These are phyloP conservation scores for Begonia fuchsioides DNA, from an alignment of 306 rosid genomes.

Conservation along the genomic window DNA sequence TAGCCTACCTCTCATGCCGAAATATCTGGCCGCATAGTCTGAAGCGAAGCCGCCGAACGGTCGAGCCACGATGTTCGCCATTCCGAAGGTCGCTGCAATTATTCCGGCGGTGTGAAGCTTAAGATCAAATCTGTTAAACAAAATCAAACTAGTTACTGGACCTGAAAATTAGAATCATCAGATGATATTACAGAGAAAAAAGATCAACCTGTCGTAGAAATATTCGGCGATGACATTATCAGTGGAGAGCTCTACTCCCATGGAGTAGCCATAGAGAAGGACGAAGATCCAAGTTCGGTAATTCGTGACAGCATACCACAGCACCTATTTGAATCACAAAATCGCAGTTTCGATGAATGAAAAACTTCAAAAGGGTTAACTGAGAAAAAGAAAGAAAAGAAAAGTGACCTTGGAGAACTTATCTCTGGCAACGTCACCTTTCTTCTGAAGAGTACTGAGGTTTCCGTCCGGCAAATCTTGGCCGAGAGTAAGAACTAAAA, in stretches of 20 bases:
- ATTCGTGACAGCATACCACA: conserved; percentile 76
- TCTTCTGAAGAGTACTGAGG: conserved; percentile 56
- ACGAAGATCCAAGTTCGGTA: conserved; percentile 84
- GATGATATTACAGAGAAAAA: background rate
- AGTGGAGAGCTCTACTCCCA: conserved; percentile 86
- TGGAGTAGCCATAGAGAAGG: conserved; percentile 77
- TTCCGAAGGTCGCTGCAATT: conserved; percentile 77
- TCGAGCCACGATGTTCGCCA: conserved; percentile 74
- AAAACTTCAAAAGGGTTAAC: too few species aligned
- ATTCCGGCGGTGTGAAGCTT: conserved; percentile 79
- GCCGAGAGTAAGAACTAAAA: conserved; percentile 57
- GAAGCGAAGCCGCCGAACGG: conserved; percentile 78
- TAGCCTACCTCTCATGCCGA: conserved; percentile 80
- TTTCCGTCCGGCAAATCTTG: conserved; percentile 91
- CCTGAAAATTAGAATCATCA: background rate
- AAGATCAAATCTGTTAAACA: conserved; percentile 30
- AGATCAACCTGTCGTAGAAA: conserved; percentile 60
- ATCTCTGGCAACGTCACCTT: conserved; percentile 59
- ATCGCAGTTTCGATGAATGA: background rate
- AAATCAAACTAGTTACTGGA: background rate
- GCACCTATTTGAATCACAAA: conserved; percentile 18
- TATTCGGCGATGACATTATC: conserved; percentile 82
- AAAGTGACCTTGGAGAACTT: conserved; percentile 49
- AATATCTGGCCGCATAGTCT: conserved; percentile 34
- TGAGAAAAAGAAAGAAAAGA: background rate